phyloP scores from a whole-genome alignment of 257 asterid species.

The Solanum piurae region DNA sequence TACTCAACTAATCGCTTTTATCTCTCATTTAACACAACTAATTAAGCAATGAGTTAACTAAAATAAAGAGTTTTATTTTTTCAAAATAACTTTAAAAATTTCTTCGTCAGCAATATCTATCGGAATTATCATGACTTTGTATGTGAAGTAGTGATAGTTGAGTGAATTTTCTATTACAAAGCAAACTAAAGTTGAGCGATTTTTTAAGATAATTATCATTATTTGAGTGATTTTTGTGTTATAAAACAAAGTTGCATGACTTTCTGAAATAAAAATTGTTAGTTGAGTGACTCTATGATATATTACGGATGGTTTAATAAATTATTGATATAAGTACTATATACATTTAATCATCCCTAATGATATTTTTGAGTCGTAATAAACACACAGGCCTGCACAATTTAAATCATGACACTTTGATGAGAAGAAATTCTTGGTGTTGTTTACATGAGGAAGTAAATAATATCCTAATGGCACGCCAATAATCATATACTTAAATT shows the following conservation, averaged over 20 bases:
- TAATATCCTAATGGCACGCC: not conserved
- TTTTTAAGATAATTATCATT: not conserved
- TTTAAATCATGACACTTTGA: not conserved
- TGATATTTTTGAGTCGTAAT: not conserved
- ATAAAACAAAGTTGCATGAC: not conserved
- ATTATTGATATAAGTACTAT: not conserved
- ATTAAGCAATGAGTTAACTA: not conserved
- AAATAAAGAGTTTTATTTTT: not conserved
- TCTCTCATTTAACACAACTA: too few species aligned
- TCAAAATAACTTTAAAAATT: too few species aligned
- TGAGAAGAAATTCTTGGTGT: not conserved
- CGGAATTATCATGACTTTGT: not conserved
- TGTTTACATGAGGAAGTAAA: not conserved
- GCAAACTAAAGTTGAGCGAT: not conserved
- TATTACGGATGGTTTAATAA: not conserved
- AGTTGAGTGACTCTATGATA: not conserved
- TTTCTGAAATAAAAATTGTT: not conserved
- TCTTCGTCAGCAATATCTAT: not conserved
- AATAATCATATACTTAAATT: not conserved
- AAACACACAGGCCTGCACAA: not conserved
- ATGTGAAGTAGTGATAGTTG: not conserved
- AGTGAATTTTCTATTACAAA: not conserved
- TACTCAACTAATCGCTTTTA: constrained; percentile 25
- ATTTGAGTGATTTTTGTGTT: not conserved
- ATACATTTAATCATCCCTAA: not conserved